These are phyloP conservation scores for Fusarium sp. DNA, from an alignment of 2,329 filamentous ascomycete genomes.

Conservation along the genomic window DNA sequence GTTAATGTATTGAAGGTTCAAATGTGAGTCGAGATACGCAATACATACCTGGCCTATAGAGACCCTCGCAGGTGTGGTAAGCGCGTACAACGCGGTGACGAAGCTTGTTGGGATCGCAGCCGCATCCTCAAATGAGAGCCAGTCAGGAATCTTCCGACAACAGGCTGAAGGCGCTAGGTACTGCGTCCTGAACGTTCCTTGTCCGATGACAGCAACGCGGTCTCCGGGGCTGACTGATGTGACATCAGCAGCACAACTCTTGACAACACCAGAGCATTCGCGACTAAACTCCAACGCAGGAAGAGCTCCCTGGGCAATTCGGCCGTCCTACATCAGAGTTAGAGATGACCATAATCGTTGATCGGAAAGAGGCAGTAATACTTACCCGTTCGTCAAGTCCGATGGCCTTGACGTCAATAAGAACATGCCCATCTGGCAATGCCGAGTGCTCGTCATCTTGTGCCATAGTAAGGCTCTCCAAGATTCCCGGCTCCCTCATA, in stretches of 20 bases:
- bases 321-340: slow-evolving; percentile 29
- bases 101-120: slow-evolving; percentile 35
- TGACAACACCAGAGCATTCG: slow-evolving; percentile 37
- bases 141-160: slow-evolving; percentile 38
- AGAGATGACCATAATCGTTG: background rate
- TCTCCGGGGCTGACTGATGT: slow-evolving; percentile 29
- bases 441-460: slow-evolving; percentile 11
- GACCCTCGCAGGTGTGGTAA: slow-evolving; percentile 26
- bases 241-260: slow-evolving; percentile 28
- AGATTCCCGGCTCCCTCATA: slow-evolving; percentile 38
- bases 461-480: slow-evolving; percentile 37
- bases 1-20: background rate
- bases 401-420: slow-evolving; percentile 38
- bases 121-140: slow-evolving; percentile 42
- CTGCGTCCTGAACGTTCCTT: slow-evolving; percentile 37
- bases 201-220: slow-evolving; percentile 38
- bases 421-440: slow-evolving; percentile 31
- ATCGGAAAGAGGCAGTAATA: background rate
- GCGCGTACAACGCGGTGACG: slow-evolving; percentile 36
- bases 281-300: slow-evolving; percentile 36
- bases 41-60: slow-evolving; percentile 30
- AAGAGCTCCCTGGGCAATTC: slow-evolving; percentile 38
- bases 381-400: slow-evolving; percentile 40
- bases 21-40: background rate
- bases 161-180: slow-evolving; percentile 33